A percentile compares a stretch with the other conserved stretches of the same genome.
These are phyloP conservation scores for Castanopsis chinensis DNA, from an alignment of 306 rosid species.

Conservation along the genomic window DNA sequence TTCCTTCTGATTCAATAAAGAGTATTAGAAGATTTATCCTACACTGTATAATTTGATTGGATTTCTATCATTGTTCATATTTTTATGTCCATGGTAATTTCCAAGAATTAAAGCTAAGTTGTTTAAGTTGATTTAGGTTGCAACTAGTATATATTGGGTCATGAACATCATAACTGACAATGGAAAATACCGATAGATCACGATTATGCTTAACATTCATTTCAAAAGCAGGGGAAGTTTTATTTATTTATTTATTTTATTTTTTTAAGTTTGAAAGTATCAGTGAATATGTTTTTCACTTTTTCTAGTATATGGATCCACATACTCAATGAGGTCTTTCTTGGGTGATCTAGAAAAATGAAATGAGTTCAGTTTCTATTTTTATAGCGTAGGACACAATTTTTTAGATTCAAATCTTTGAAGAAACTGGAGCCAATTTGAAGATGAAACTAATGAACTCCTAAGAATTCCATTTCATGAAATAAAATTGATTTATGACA, in stretches of 20 bases:
- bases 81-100: background rate
- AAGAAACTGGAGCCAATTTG: background rate
- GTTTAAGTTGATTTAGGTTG: background rate
- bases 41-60: too few relatives aligned
- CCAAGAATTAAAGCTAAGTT: background rate
- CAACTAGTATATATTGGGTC: background rate
- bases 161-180: background rate
- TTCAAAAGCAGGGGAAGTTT: background rate
- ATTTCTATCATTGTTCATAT: background rate
- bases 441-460: background rate
- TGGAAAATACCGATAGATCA: background rate
- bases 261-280: background rate
- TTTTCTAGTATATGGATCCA: too few relatives aligned
- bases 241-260: background rate
- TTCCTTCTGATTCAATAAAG: background rate
- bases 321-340: background rate
- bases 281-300: background rate
- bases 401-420: background rate
- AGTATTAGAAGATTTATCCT: background rate
- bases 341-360: background rate
- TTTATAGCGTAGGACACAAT: background rate
- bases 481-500: background rate
- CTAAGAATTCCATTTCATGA: background rate
- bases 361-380: background rate
- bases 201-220: background rate